Evolutionary conservation across 306 rosid species (phyloP).

Genomic region (Vigna trinervia): DNA sequence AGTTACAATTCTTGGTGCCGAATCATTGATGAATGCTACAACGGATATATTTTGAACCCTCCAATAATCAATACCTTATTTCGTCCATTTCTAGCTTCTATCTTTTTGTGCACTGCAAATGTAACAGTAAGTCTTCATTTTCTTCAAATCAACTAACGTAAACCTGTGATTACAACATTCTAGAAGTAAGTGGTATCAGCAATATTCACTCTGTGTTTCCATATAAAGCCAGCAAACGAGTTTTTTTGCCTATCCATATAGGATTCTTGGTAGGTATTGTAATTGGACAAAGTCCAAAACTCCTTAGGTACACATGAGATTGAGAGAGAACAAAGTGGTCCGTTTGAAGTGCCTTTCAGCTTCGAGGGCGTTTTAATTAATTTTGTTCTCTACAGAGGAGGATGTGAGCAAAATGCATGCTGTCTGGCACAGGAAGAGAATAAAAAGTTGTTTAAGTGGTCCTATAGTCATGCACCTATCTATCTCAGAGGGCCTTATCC

Average conservation of each 20-base stretch:
- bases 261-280: conserved; percentile 38
- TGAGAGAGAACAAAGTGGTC: conserved; percentile 39
- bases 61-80: too few relatives aligned
- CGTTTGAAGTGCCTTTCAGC: conserved; percentile 42
- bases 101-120: too few relatives aligned
- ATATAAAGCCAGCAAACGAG: not conserved
- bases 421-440: conserved; percentile 49
- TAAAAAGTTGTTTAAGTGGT: conserved; percentile 57
- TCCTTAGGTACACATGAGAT: conserved; percentile 21
- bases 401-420: conserved; percentile 20
- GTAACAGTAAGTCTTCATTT: too few relatives aligned
- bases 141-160: too few relatives aligned
- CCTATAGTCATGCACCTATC: conserved; percentile 26
- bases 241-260: conserved; percentile 38
- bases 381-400: conserved; percentile 48
- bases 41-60: too few relatives aligned
- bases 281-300: conserved; percentile 22
- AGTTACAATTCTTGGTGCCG: not conserved
- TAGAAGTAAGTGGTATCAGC: too few relatives aligned
- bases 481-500: conserved; percentile 44
- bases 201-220: too few relatives aligned
- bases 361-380: conserved; percentile 45
- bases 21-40: too few relatives aligned
- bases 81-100: too few relatives aligned
- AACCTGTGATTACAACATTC: too few relatives aligned